Evolutionary conservation across 2,329 filamentous ascomycete species (phyloP).

Genomic region (Verticillium nonalfalfae): DNA sequence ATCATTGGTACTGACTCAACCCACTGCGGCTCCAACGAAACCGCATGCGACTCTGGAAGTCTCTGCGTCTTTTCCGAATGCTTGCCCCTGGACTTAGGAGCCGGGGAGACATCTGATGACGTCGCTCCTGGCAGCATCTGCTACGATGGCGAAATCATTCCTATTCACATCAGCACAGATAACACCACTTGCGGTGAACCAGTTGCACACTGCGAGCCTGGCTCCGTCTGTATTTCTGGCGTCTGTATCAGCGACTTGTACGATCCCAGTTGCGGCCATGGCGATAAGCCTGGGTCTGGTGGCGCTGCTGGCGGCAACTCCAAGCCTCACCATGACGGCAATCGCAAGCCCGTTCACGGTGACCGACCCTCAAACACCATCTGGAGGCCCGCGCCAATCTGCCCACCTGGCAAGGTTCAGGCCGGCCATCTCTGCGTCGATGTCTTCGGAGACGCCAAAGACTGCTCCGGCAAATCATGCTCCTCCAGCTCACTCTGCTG

Average conservation of each 20-base stretch:
- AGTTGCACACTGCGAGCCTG: background rate
- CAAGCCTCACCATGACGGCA: background rate
- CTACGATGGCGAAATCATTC: background rate
- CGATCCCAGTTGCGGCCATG: background rate
- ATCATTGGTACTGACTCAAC: background rate
- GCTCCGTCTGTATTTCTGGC: background rate
- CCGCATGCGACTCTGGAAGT: background rate
- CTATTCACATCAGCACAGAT: background rate
- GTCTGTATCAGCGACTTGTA: background rate
- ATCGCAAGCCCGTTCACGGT: background rate
- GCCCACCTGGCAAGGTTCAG: background rate
- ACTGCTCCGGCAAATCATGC: background rate
- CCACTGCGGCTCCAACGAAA: background rate
- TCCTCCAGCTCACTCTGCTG: background rate
- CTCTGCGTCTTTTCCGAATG: background rate
- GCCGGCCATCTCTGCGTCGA: background rate
- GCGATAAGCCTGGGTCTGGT: background rate
- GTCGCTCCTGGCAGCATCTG: background rate
- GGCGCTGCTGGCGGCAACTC: background rate
- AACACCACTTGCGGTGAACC: background rate
- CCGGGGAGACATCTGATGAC: background rate
- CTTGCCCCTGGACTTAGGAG: background rate
- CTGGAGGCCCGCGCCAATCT: no score
- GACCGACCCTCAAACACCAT: background rate
- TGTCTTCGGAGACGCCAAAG: background rate